Evolutionary conservation across 176 grass and related monocot species (phyloP), one percentile per base, ranked within the genome.

Genomic region (Phoenix roebelenii): DNA sequence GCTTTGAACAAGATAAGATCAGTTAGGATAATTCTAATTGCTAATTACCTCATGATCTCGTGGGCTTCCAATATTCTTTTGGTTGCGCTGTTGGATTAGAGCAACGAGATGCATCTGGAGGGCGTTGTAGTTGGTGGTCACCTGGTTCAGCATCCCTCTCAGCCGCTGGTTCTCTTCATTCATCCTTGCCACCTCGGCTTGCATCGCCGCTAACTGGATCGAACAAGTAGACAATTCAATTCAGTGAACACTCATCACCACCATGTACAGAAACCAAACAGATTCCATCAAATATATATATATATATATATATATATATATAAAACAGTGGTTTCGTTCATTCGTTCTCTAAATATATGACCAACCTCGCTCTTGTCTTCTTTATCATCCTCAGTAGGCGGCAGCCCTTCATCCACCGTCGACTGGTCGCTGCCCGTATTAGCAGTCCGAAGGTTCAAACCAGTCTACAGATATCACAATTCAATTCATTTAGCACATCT

Each of bases 131-230:
- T 85, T 90, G 64, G 1, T 52, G 50, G 72, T 88, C 70, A 90
- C 87, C 58, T 96, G 92, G 58, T 54, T 60, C 17, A 96, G 76
- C 78, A 88, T 85, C 59, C 54, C 86, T 23, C 64, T 80, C 55
- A 96, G 76, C 17, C 81, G 72, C 62, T 96, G 87, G 76, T 96
- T 96, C 83, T 96, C 92, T 55, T 96, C 83, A 35, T 85, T 90
- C 87, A 96, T 83, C 23, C 87, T 81, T 1, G 49, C 58, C 10
- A 96, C 62, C 72, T 96, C 87, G 24, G 78, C 75, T 72, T 87
- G 74, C 87, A 90, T 75, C 57, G 29, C 68, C 3, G 74, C 71
- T 0, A 87, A 19, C 91, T 96, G 86, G 9, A 22, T 44, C 17
- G 2, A 52, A 44, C 35, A 44, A 44, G 10, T 9, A 14, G 10